Base-by-base conservation (phyloP, 2,329 filamentous ascomycete species). In the Gaeumannomyces tritici region DNA sequence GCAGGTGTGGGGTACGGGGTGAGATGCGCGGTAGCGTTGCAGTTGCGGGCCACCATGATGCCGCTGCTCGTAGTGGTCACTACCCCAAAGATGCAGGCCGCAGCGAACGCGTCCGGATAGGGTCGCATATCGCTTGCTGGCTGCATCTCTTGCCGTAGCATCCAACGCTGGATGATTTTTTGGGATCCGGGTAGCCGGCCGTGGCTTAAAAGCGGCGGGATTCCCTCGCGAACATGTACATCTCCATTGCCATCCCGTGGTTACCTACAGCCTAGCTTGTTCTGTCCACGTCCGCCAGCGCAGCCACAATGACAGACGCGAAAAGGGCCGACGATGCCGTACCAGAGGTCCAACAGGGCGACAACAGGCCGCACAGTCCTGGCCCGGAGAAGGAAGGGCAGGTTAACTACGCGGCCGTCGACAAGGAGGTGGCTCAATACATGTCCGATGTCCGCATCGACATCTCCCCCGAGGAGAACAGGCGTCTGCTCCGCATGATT, bases 361-460 rank as follows among this genome's bases (percentile, higher is more conserved):
- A 42, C 24, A 62, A 27, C 18, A 56, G 24, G 54, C 28, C 51
- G 35, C 31, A 26, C 42, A 51, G 42, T 7, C 42, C 54, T 18
- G 28, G 15, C 33, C 12, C 47, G 60, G 69, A 76, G 29, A 76
- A 80, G 62, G 80, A 79, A 62, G 81, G 83, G 62, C 76, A 80
- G 61, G 77, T 82, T 64, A 78, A 89, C 63, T 73, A 73, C 57
- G 70, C 70, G 42, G 72, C 69, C 55, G 80, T 91, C 62, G 89
- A 92, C 73, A 79, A 82, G 62, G 89, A 92, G 74, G 77, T 92
- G 51, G 86, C 87, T 60, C 82, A 87, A 71, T 92, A 92, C 75
- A 83, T 85, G 31, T 79, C 79, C 26, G 79, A 80, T 26, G 79
- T 71, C 24, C 76, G 75, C 7, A 75, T 90, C 60, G 75, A 82